Conservation (phyloP, 495 filamentous ascomycete genomes). For the Hypoxylon crocopeplum region DNA sequence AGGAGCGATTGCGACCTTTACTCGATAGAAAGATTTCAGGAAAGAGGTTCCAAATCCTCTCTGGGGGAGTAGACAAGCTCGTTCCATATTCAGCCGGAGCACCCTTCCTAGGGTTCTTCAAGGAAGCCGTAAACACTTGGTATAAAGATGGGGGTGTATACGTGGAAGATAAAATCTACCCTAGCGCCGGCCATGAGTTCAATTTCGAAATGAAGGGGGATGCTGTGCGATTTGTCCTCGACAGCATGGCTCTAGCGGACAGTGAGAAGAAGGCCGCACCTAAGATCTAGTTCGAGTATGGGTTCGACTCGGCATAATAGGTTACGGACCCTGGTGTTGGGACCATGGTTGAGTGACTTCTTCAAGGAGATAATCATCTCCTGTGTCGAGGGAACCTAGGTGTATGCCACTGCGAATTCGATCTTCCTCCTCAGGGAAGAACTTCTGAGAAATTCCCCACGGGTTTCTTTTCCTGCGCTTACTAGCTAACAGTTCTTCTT, state of each 20-base stretch:
- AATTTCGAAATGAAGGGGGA: conserved; percentile 75
- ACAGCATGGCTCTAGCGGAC: conserved; percentile 49
- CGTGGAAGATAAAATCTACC: conserved; percentile 77
- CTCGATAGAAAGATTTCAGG: conserved; percentile 62
- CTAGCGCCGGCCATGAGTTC: conserved; percentile 75
- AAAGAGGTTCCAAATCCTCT: conserved; percentile 80
- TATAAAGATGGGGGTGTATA: conserved; percentile 63
- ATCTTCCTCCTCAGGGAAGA: conserved; percentile 49
- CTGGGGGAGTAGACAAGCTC: conserved; percentile 79
- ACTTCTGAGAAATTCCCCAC: conserved; percentile 49
- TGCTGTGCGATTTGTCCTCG: conserved; percentile 68
- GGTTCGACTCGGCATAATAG: neutral
- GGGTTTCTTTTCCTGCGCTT: conserved; percentile 59
- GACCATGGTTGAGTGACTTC: conserved; percentile 44
- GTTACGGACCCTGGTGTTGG: neutral
- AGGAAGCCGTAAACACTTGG: conserved; percentile 63
- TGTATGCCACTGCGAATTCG: conserved; percentile 43
- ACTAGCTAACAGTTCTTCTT: conserved; percentile 48
- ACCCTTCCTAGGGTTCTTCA: conserved; percentile 75
- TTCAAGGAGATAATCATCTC: conserved; percentile 45
- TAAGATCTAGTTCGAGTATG: conserved; percentile 24
- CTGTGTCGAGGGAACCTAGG: conserved; percentile 29
- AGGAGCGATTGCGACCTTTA: conserved; percentile 53
- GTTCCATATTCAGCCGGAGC: conserved; percentile 78
- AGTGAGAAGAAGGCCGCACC: conserved; percentile 3